Evolutionary conservation across 2,329 filamentous ascomycete species (phyloP), one percentile per base, ranked within the genome.

Genomic region (Rhynchosporium secalis): DNA sequence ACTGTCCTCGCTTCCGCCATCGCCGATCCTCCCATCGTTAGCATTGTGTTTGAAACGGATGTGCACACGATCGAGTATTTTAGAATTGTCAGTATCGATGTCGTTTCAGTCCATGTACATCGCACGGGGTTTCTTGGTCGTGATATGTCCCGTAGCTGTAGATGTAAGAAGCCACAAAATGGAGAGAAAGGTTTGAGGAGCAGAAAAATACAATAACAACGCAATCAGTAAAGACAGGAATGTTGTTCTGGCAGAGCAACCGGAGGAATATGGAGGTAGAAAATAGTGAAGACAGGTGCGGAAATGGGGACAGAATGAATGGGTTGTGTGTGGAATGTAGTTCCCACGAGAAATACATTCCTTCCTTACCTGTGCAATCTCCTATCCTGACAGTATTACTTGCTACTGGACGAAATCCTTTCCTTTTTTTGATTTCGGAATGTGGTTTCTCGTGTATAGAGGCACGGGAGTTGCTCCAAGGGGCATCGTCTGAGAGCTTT

Each of bases 341-440:
- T 20, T 58, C 61, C 38, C 40, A 38, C 26, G n/a, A 29, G 40
- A 13, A 20, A 61, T 12, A 26, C 64, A 66, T 66, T 66, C 64
- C 64, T 64, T 56, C 38, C 56, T 40, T 61, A 41, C 36, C 38
- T 26, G 43, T 20, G 38, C 10, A 36, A 36, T 36, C 9, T 36
- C 28, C 15, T 31, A 29, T 56, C 3, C 45, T n/a, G 28, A 46
- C 26, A 13, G 33, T 12, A 59, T 52, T 36, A 45, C 47, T 59
- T 12, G 38, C 51, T 52, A n/a, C 26, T 28, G 28, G 36, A 15
- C 5, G 31, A 10, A 28, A 15, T 9, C 46, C 10, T 45, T 10
- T 7, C 41, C 31, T 33, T 36, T 28, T n/a, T 36, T 28, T 31
- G 40, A 36, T 28, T 13, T 45, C 52, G 57, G 57, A 59, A 59